These are phyloP conservation scores for Globisporangium carolinianum DNA, from an alignment of 352 stramenopile genomes.

Conservation along the genomic window DNA sequence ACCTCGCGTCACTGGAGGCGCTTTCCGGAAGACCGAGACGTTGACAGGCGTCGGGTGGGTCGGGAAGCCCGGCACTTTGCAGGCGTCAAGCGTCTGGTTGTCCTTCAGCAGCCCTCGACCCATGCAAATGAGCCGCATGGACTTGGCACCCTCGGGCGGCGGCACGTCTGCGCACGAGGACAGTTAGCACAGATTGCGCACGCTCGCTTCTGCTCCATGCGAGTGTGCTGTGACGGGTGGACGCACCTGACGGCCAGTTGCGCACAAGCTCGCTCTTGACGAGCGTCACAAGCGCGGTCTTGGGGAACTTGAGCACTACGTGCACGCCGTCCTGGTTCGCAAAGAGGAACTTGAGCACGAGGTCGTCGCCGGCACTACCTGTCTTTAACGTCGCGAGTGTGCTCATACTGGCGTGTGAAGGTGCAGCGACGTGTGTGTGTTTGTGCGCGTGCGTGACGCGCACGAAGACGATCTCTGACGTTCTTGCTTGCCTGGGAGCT, in stretches of 20 bases:
- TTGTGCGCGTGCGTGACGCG: too few relatives aligned
- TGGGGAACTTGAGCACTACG: conserved; percentile 53
- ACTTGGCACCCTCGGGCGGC: conserved; percentile 41
- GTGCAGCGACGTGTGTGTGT: too few relatives aligned
- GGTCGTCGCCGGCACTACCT: conserved; percentile 39
- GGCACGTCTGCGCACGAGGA: conserved; percentile 27
- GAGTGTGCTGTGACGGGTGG: too few relatives aligned
- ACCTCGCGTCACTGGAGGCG: conserved; percentile 25
- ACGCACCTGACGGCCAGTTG: conserved; percentile 55
- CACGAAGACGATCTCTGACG: too few relatives aligned
- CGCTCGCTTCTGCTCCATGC: too few relatives aligned
- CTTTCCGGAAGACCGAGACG: conserved; percentile 74
- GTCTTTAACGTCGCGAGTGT: conserved; percentile 7
- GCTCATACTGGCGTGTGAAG: conserved; percentile 5
- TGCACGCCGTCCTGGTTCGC: conserved; percentile 75
- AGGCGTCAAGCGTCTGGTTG: conserved; percentile 72
- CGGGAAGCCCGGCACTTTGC: conserved; percentile 87
- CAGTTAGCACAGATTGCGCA: background rate
- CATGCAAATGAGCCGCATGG: conserved; percentile 93
- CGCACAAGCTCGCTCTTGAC: conserved; percentile 66
- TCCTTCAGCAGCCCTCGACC: conserved; percentile 90
- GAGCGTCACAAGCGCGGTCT: conserved; percentile 31
- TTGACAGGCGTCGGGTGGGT: conserved; percentile 95
- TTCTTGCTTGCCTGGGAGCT: too few relatives aligned
- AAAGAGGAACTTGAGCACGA: conserved; percentile 82